Evolutionary conservation across 164 flowering plant genomes (phyloP).

Genomic region (Umbellularia californica): DNA sequence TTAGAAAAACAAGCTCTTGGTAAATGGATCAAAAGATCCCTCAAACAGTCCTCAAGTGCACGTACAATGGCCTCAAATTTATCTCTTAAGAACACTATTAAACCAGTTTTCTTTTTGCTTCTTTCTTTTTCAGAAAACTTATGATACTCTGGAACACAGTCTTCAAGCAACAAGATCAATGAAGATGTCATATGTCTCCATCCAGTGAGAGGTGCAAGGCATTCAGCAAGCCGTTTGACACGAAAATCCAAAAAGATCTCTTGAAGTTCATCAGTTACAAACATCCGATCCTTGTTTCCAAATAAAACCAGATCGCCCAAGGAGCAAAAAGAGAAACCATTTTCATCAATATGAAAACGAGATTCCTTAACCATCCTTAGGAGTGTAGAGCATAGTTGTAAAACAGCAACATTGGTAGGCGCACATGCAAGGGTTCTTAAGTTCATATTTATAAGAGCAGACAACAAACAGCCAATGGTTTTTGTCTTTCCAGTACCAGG

Average conservation of each 20-base stretch:
- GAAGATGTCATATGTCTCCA: slow-evolving; percentile 38
- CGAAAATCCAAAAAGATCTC: slow-evolving; percentile 57
- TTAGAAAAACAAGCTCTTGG: slow-evolving; percentile 22
- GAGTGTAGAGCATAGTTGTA: slow-evolving; percentile 52
- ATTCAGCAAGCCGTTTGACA: slow-evolving; percentile 30
- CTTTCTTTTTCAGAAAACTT: slow-evolving; percentile 31
- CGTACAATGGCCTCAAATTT: slow-evolving; percentile 14
- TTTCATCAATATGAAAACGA: neutral
- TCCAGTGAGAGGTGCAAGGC: slow-evolving; percentile 41
- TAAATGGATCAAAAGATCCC: slow-evolving; percentile 39
- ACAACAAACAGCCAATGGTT: slow-evolving; percentile 43
- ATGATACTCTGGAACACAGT: slow-evolving; percentile 34
- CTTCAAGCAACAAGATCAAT: slow-evolving; percentile 44
- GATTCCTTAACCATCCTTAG: slow-evolving; percentile 32
- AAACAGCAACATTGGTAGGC: slow-evolving; percentile 70
- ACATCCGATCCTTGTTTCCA: slow-evolving; percentile 50
- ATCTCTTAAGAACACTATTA: slow-evolving; percentile 37
- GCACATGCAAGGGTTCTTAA: slow-evolving; percentile 55
- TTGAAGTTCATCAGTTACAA: slow-evolving; percentile 28
- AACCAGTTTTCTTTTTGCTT: slow-evolving; percentile 24
- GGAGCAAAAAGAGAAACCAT: slow-evolving; percentile 13
- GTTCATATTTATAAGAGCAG: slow-evolving; percentile 29
- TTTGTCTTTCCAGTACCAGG: slow-evolving; percentile 87
- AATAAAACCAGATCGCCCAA: slow-evolving; percentile 62
- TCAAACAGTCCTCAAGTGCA: slow-evolving; percentile 33